Evolutionary conservation across 345 rosid species (phyloP).

Genomic region (Limnanthes douglasii): DNA sequence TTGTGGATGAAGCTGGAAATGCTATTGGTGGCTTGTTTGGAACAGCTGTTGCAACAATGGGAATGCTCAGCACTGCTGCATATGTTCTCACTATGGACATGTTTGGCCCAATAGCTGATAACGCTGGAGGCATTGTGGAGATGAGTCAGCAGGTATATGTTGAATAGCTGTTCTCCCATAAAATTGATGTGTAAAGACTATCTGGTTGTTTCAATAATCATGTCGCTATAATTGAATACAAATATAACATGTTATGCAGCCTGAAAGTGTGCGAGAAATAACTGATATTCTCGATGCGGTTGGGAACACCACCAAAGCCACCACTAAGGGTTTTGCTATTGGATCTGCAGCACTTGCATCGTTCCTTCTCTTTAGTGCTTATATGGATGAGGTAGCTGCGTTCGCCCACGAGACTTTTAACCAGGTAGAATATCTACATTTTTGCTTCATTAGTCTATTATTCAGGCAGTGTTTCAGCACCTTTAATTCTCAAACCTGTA

Average conservation of each 20-base stretch:
- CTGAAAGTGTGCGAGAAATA: conserved; percentile 94
- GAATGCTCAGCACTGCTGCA: conserved; percentile 99
- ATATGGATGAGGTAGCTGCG: conserved; percentile 95
- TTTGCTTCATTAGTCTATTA: conserved; percentile 4
- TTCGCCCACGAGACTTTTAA: conserved; percentile 67
- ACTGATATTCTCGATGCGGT: conserved; percentile 99
- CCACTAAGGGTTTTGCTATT: conserved; percentile 98
- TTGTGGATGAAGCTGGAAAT: conserved; percentile 72
- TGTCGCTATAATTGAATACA: conserved; percentile 1
- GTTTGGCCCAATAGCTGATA: conserved; percentile 99
- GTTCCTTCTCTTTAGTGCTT: conserved; percentile 96
- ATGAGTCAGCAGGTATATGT: conserved; percentile 95
- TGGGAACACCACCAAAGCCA: conserved; percentile 97
- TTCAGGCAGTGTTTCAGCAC: background rate
- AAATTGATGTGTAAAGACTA: background rate
- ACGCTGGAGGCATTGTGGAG: conserved; percentile 99
- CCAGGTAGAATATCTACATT: conserved; percentile 29
- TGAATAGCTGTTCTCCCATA: no score
- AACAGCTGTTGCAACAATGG: conserved; percentile 99
- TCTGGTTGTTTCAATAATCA: background rate
- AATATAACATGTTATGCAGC: conserved; percentile 25
- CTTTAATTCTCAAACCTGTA: conserved; percentile 6
- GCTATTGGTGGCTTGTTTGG: conserved; percentile 97
- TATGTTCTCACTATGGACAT: conserved; percentile 99
- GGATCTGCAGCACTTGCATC: conserved; percentile 99